A percentile compares a stretch with the other conserved stretches of the same genome.
These are phyloP conservation scores for Sclerotinia trifoliorum DNA, from an alignment of 2,329 filamentous ascomycete genomes.

Conservation along the genomic window DNA sequence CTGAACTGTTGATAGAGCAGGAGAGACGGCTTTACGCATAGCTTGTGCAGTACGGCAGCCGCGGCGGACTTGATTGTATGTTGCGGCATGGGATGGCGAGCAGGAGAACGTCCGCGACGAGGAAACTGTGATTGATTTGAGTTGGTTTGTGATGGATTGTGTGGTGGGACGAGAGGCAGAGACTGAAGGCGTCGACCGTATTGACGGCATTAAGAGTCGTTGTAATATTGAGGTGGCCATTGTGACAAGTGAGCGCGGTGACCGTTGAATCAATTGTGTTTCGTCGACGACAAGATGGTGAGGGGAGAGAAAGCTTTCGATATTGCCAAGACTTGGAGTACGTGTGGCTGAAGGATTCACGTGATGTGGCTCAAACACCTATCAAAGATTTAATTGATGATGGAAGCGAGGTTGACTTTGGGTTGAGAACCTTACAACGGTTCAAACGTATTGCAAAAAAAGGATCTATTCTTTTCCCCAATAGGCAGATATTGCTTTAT, in stretches of 20 bases:
- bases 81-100: conserved; percentile 1
- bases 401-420: not conserved
- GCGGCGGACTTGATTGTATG: conserved; percentile 25
- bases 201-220: conserved; percentile 5
- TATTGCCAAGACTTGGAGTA: not conserved
- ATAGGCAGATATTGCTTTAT: conserved; percentile 13
- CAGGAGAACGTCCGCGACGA: conserved; percentile 35
- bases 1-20: conserved; percentile 67
- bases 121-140: conserved; percentile 36
- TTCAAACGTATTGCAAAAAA: not conserved
- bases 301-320: conserved; percentile 18
- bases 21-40: conserved; percentile 83
- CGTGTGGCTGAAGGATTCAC: not conserved
- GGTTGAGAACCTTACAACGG: no score
- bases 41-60: conserved; percentile 78
- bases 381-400: not conserved
- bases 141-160: conserved; percentile 25
- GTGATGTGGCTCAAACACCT: not conserved
- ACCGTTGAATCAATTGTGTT: not conserved
- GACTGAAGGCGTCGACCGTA: not conserved
- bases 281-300: not conserved
- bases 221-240: conserved; percentile 11
- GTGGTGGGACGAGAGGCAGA: not conserved
- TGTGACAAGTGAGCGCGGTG: not conserved
- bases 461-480: not conserved